Conservation (phyloP, 352 stramenopile genomes). For the Globisporangium polare region DNA sequence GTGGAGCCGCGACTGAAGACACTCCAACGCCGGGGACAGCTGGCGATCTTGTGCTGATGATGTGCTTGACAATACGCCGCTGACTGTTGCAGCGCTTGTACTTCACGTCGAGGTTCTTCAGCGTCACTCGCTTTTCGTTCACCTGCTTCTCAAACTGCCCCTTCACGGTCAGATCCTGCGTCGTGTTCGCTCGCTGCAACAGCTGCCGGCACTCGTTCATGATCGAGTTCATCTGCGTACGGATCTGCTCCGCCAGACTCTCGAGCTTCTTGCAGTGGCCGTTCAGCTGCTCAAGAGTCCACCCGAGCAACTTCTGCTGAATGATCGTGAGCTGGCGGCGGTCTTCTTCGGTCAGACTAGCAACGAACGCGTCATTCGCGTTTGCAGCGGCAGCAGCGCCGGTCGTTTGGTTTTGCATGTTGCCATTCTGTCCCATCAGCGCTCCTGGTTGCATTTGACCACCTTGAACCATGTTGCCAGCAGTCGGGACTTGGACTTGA, state of each 20-base stretch:
- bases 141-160: constrained; percentile 65
- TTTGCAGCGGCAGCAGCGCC: constrained; percentile 1
- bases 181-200: constrained; percentile 70
- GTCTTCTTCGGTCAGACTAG: constrained; percentile 62
- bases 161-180: constrained; percentile 57
- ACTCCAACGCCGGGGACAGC: not conserved
- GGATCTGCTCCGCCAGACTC: constrained; percentile 74
- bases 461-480: not conserved
- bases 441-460: not conserved
- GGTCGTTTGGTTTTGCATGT: not conserved
- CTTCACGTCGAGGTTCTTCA: constrained; percentile 77
- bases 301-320: constrained; percentile 63
- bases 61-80: constrained; percentile 76
- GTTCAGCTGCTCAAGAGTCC: constrained; percentile 70
- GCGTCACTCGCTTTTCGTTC: constrained; percentile 58
- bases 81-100: constrained; percentile 80
- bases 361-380: constrained; percentile 22
- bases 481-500: not conserved
- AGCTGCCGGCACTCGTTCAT: constrained; percentile 82
- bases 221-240: constrained; percentile 72
- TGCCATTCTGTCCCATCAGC: not conserved
- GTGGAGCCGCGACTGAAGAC: not conserved
- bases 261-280: constrained; percentile 80
- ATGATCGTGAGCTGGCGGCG: constrained; percentile 68
- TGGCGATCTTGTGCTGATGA: constrained; percentile 48